A percentile compares a stretch with the other conserved stretches of the same genome.
Conservation (phyloP, 768 basidiomycete genomes). For the Pisolithus microcarpus region DNA sequence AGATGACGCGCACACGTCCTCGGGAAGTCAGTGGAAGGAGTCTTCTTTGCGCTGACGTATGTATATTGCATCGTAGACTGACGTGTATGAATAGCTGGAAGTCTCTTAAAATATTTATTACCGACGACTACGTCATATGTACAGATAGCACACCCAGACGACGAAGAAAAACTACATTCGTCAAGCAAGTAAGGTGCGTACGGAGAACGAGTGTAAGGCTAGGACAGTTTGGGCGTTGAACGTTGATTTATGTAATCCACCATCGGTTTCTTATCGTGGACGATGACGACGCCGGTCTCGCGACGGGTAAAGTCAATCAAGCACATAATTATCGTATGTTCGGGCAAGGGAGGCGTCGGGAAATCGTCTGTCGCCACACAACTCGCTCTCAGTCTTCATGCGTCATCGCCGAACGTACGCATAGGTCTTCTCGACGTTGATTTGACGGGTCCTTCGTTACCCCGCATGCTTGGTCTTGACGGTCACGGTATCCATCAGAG, state of each 20-base stretch:
- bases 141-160: too few relatives aligned
- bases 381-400: constrained; percentile 80
- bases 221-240: background rate
- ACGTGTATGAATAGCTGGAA: too few relatives aligned
- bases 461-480: constrained; percentile 90
- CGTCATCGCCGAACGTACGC: constrained; percentile 54
- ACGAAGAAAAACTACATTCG: too few relatives aligned
- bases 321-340: constrained; percentile 86
- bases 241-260: background rate
- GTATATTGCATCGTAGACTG: too few relatives aligned
- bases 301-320: constrained; percentile 68
- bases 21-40: too few relatives aligned
- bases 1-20: too few relatives aligned
- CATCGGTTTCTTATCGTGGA: background rate
- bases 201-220: too few relatives aligned
- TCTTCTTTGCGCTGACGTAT: too few relatives aligned
- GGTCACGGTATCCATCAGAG: constrained; percentile 86
- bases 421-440: constrained; percentile 93
- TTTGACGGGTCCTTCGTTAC: constrained; percentile 90
- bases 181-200: too few relatives aligned
- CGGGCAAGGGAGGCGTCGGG: constrained; percentile 97
- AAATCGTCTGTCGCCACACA: constrained; percentile 96
- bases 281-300: constrained; percentile 50
- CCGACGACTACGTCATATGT: too few relatives aligned
- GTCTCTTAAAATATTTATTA: too few relatives aligned